Base-by-base conservation (phyloP, 2,329 filamentous ascomycete genomes). In the Phialophora tarda region DNA sequence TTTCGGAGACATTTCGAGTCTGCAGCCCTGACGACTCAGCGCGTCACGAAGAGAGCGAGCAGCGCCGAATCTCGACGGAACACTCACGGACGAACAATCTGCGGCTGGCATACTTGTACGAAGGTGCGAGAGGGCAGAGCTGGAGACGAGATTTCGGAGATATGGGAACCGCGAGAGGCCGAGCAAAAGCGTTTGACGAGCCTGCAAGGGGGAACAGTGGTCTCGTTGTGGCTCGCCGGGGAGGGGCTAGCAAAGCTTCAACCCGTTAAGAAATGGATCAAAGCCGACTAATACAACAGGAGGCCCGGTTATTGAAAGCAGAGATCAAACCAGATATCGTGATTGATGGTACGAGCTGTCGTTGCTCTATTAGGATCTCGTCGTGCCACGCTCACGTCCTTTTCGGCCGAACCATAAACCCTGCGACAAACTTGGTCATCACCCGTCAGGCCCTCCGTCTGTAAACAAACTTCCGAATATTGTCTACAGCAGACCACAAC, bases 81-180 rank as follows among this genome's bases (percentile, higher is more conserved):
- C 14, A 51, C 14, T 21, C 23, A 51, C 48, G 48, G 48, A 51
- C 48, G 48, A 26, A 24, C 48, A 23, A 17, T 5, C 14, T 26
- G 48, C 23, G 48, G 48, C 48, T 23, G 3, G 44, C 21, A 48
- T 17, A 8, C 4, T 17, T 17, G 38, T 41, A 41, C 38, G 38
- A 41, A 41, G 38, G 38, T 44, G 14, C 53, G 53, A 55, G 10
- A n/a, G 48, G 53, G 12, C 23, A 55, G 28, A 21, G 14, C 53
- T 55, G 26, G 2, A 8, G 53, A 30, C 24, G 17, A 32, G 53
- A 28, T 54, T 55, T 55, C 53, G 53, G 28, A 55, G 24, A 34
- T 55, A 30, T 34, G 23, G 7, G 12, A n/a, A 21, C 7, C 17
- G 24, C 28, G 53, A 55, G 17, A 51, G 59, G 26, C 34, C 59